phyloP scores from a whole-genome alignment of 176 grass and related monocot species.

The Stipa capillata region DNA sequence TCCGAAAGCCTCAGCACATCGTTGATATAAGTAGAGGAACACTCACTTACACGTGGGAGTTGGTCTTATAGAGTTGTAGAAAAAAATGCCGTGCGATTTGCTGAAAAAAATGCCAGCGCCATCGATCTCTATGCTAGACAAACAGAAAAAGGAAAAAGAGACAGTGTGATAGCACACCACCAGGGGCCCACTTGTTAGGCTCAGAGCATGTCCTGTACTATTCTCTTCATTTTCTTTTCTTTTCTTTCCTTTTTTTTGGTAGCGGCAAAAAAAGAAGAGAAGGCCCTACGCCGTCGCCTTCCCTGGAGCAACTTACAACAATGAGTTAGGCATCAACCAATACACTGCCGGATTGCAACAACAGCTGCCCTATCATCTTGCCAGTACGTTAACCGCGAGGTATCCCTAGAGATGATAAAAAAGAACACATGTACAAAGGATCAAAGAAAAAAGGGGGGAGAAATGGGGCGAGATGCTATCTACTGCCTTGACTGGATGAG shows the following conservation, averaged over 20 bases:
- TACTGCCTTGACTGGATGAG: conserved; percentile 41
- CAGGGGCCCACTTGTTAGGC: no score
- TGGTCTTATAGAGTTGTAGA: no score
- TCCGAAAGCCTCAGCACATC: no score
- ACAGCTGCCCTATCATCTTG: conserved; percentile 25
- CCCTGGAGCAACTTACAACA: conserved; percentile 8
- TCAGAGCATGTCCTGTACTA: neutral
- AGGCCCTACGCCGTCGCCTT: conserved; percentile 1
- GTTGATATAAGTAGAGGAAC: no score
- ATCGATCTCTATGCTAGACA: no score
- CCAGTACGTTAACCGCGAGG: conserved; percentile 12
- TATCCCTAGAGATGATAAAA: neutral
- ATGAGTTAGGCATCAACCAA: neutral
- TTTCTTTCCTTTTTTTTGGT: neutral
- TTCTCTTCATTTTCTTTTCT: neutral
- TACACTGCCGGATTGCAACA: no score
- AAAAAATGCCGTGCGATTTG: no score
- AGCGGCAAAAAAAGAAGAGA: neutral
- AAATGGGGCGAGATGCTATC: conserved; percentile 18
- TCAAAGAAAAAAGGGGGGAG: neutral
- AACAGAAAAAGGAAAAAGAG: no score
- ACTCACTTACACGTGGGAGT: no score
- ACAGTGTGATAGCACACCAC: no score
- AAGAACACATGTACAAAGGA: conserved; percentile 56
- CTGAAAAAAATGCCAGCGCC: no score